Conservation (phyloP, 1,284 basidiomycete genomes). For the Boletus mariae region DNA sequence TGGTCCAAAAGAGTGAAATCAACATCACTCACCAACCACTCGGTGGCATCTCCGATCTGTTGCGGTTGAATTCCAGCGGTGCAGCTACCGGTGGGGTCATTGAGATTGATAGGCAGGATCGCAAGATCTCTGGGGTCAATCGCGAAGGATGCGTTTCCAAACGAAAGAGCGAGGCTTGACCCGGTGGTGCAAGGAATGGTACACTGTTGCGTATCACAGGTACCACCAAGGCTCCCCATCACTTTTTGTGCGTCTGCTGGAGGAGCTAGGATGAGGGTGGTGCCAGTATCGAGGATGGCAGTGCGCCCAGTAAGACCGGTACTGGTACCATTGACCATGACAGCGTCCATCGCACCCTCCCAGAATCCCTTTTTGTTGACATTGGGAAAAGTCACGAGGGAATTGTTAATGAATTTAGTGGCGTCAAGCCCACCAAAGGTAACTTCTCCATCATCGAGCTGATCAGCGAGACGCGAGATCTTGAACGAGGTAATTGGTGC, state of each 20-base stretch:
- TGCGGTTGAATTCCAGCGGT: constrained; percentile 71
- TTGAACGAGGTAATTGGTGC: constrained; percentile 79
- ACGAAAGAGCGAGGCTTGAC: constrained; percentile 62
- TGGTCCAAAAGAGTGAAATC: background rate
- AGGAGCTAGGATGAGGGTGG: constrained; percentile 65
- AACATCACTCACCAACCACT: constrained; percentile 63
- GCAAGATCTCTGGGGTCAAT: constrained; percentile 72
- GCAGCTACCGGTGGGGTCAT: constrained; percentile 67
- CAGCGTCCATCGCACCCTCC: constrained; percentile 62
- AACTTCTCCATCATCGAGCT: constrained; percentile 74
- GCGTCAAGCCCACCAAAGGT: constrained; percentile 81
- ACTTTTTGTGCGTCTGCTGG: constrained; percentile 54
- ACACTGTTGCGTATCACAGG: constrained; percentile 63
- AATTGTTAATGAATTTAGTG: constrained; percentile 57
- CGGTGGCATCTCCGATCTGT: constrained; percentile 53
- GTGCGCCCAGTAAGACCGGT: constrained; percentile 56
- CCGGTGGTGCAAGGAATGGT: constrained; percentile 75
- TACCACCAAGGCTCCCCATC: constrained; percentile 60
- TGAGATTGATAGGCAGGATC: constrained; percentile 60
- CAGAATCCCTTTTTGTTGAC: constrained; percentile 71
- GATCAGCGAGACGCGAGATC: constrained; percentile 71
- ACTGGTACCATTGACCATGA: constrained; percentile 56
- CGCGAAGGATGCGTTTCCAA: constrained; percentile 59
- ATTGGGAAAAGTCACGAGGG: constrained; percentile 57
- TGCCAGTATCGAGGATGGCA: constrained; percentile 79